Evolutionary conservation across 108 stramenopile species (phyloP).

Genomic region (Epithemia pelagica): DNA sequence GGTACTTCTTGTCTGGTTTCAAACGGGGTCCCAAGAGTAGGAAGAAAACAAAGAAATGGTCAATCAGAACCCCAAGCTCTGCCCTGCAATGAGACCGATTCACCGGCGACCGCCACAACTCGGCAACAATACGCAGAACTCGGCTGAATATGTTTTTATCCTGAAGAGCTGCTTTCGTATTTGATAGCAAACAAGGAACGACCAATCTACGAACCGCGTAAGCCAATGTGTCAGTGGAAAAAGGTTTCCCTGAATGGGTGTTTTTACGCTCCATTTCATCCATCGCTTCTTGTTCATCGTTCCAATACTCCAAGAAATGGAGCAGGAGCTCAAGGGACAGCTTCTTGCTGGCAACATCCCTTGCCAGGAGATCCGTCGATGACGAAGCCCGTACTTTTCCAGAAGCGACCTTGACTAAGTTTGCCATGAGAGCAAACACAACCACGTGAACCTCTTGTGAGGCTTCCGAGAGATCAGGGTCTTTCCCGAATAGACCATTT

Average conservation of each 20-base stretch:
- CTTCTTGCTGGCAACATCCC: constrained; percentile 79
- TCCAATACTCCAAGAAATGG: constrained; percentile 52
- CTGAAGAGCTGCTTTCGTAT: constrained; percentile 61
- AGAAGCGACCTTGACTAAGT: constrained; percentile 61
- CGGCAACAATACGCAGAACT: constrained; percentile 58
- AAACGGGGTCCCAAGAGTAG: constrained; percentile 71
- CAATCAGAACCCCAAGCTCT: constrained; percentile 79
- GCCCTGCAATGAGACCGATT: constrained; percentile 65
- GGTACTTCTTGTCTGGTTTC: constrained; percentile 9
- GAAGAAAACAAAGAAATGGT: constrained; percentile 67
- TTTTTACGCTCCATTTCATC: background rate
- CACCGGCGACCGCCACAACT: constrained; percentile 58
- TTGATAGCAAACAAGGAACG: constrained; percentile 69
- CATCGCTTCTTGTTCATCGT: constrained; percentile 12
- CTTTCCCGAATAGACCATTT: constrained; percentile 51
- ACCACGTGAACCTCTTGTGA: constrained; percentile 41
- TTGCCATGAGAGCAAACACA: constrained; percentile 62
- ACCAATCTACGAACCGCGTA: constrained; percentile 81
- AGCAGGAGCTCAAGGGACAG: constrained; percentile 66
- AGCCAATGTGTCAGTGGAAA: constrained; percentile 47
- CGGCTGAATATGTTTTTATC: constrained; percentile 65
- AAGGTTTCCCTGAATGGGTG: background rate
- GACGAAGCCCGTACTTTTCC: constrained; percentile 47
- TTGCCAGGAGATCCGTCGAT: constrained; percentile 37
- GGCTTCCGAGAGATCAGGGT: constrained; percentile 20